Conservation (phyloP, 1,139 yeast species). For the Suhomyces terraborum region DNA sequence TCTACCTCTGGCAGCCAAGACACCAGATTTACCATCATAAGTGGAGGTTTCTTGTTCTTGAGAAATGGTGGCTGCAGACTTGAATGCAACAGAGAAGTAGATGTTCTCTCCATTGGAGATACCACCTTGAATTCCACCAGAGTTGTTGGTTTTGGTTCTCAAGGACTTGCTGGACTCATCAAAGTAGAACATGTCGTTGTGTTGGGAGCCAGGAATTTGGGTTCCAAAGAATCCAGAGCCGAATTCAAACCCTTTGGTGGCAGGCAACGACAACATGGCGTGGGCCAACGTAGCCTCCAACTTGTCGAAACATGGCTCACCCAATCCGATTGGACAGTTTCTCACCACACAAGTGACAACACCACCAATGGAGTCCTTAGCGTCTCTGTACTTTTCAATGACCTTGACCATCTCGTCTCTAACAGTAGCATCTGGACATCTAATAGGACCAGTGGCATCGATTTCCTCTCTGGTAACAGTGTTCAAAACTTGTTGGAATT, state of each 20-base stretch:
- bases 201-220: conserved; percentile 86
- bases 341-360: conserved; percentile 96
- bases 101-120: conserved; percentile 94
- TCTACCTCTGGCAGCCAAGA: conserved; percentile 93
- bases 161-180: conserved; percentile 58
- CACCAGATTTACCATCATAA: conserved; percentile 84
- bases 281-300: conserved; percentile 93
- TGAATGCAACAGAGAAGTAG: conserved; percentile 93
- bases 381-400: conserved; percentile 83
- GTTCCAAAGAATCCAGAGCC: conserved; percentile 96
- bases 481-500: conserved; percentile 65
- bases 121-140: conserved; percentile 99
- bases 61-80: conserved; percentile 96
- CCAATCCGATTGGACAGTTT: conserved; percentile 90
- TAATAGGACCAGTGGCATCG: conserved; percentile 83
- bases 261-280: conserved; percentile 96
- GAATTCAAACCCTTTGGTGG: conserved; percentile 95
- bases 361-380: conserved; percentile 94
- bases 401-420: conserved; percentile 82
- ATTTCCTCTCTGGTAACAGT: conserved; percentile 86
- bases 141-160: conserved; percentile 85
- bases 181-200: conserved; percentile 80
- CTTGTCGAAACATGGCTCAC: conserved; percentile 97
- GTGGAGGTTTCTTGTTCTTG: conserved; percentile 88
- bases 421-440: conserved; percentile 82